phyloP scores from a whole-genome alignment of 2,329 filamentous ascomycete species.

The Apiospora marii region DNA sequence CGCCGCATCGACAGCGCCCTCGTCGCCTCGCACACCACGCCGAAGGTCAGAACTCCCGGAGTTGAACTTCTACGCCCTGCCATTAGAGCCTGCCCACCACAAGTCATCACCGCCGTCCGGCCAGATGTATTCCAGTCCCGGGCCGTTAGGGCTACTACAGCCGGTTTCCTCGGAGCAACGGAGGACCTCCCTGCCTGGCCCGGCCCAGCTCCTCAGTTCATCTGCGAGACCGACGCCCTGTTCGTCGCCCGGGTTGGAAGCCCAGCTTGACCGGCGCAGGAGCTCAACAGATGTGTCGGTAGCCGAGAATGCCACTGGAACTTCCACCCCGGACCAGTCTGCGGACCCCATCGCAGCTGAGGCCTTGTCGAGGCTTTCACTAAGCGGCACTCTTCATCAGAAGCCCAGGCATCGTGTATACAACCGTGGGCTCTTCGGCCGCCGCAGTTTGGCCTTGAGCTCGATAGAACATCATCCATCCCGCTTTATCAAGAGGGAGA shows the following conservation, averaged over 20 bases:
- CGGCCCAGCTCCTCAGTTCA: background rate
- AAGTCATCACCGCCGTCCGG: constrained; percentile 2
- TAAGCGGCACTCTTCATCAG: background rate
- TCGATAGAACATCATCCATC: constrained; percentile 4
- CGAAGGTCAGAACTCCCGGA: constrained; percentile 26
- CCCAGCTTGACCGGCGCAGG: constrained; percentile 5
- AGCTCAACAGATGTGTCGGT: background rate
- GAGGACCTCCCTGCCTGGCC: background rate
- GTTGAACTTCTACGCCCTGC: constrained; percentile 25
- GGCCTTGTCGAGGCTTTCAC: background rate
- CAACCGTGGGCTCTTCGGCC: background rate
- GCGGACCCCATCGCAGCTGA: background rate
- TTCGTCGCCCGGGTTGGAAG: background rate
- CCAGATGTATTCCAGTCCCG: constrained; percentile 4
- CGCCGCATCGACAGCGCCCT: constrained; percentile 31
- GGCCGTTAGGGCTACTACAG: background rate
- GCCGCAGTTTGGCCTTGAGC: background rate
- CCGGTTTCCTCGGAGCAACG: background rate
- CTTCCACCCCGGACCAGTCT: background rate
- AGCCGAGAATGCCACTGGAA: background rate
- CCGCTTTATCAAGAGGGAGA: background rate
- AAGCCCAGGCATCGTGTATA: background rate
- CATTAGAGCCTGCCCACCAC: background rate
- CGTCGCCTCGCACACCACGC: constrained; percentile 32
- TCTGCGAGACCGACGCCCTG: background rate